Evolutionary conservation across 2,329 filamentous ascomycete genomes (phyloP).

Genomic region (Ascochyta clinopodiicola): DNA sequence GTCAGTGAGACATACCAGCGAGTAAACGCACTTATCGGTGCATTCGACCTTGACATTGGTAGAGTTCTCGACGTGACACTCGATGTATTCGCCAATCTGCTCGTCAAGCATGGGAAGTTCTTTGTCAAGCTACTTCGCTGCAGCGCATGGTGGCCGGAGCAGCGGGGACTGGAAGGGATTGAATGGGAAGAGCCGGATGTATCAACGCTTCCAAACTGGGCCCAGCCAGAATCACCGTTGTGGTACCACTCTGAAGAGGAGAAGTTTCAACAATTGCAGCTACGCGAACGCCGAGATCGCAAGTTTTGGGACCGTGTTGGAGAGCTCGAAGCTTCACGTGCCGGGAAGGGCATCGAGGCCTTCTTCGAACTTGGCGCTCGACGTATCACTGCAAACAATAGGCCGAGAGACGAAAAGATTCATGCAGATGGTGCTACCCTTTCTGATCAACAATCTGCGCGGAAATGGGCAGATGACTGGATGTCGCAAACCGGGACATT

Average conservation of each 20-base stretch:
- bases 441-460: slow-evolving; percentile 53
- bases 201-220: slow-evolving; percentile 83
- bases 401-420: slow-evolving; percentile 41
- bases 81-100: slow-evolving; percentile 90
- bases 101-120: slow-evolving; percentile 92
- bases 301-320: slow-evolving; percentile 84
- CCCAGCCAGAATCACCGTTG: slow-evolving; percentile 71
- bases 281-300: slow-evolving; percentile 71
- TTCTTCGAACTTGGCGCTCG: slow-evolving; percentile 89
- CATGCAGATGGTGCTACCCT: slow-evolving; percentile 25
- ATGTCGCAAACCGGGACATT: slow-evolving; percentile 80
- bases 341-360: slow-evolving; percentile 70
- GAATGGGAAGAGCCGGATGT: slow-evolving; percentile 58
- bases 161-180: slow-evolving; percentile 62
- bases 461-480: slow-evolving; percentile 64
- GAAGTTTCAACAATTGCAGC: slow-evolving; percentile 61
- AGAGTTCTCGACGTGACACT: slow-evolving; percentile 92
- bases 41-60: slow-evolving; percentile 95
- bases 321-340: slow-evolving; percentile 53
- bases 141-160: slow-evolving; percentile 95
- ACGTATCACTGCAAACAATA: slow-evolving; percentile 58
- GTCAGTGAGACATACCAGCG: slow-evolving; percentile 88
- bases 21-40: slow-evolving; percentile 92
- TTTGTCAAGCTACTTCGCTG: slow-evolving; percentile 90
- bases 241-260: slow-evolving; percentile 74